phyloP scores from a whole-genome alignment of 257 asterid genomes.

The Petrea volubilis region DNA sequence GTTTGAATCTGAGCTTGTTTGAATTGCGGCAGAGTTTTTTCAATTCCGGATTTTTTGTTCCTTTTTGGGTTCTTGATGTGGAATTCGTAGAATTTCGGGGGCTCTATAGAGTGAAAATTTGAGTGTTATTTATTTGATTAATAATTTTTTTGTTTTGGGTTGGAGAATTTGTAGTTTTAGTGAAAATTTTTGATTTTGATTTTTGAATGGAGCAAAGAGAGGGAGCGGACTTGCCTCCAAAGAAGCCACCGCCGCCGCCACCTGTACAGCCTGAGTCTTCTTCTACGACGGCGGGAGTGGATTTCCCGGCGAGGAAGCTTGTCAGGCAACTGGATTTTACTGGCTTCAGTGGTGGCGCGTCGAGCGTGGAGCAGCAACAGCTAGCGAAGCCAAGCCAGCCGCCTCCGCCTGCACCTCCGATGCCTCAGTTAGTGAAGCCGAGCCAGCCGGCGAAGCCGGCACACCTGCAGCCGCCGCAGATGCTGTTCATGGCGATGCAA shows the following conservation, averaged over 20 bases:
- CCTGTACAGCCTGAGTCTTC: conserved; percentile 53
- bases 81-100: conserved; percentile 6
- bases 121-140: conserved; percentile 17
- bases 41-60: conserved; percentile 11
- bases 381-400: conserved; percentile 38
- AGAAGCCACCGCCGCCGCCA: conserved; percentile 34
- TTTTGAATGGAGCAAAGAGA: conserved; percentile 73
- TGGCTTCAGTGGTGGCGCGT: conserved; percentile 45
- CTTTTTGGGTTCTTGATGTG: conserved; percentile 10
- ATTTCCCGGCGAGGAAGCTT: conserved; percentile 83
- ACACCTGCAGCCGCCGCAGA: conserved; percentile 39
- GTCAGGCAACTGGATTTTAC: conserved; percentile 98
- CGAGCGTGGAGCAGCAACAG: conserved; percentile 40
- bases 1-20: conserved; percentile 59
- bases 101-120: conserved; percentile 18
- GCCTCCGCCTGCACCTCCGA: conserved; percentile 15
- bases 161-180: conserved; percentile 27
- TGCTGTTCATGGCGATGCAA: conserved; percentile 50
- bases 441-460: conserved; percentile 30
- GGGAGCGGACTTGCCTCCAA: conserved; percentile 78
- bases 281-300: conserved; percentile 44
- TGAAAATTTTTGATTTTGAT: conserved; percentile 10
- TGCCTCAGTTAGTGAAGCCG: conserved; percentile 34
- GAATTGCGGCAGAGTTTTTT: conserved; percentile 22
- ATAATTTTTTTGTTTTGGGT: conserved; percentile 16